A percentile compares a stretch with the other conserved stretches of the same genome.
Conservation (phyloP, 805 yeast species). For the Candida suzukii region DNA sequence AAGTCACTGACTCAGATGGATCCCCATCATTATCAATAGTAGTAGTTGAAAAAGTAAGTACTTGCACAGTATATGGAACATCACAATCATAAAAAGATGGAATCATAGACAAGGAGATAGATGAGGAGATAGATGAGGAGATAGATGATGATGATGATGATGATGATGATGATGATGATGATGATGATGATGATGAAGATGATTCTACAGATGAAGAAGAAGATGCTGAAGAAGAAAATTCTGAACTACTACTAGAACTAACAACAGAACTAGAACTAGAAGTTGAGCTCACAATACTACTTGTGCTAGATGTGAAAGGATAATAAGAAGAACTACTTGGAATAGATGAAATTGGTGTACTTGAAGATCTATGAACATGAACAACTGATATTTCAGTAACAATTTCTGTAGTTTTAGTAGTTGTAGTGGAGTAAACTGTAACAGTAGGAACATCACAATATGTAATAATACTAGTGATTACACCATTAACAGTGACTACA, state of each 20-base stretch:
- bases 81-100: neutral
- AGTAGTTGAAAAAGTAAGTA: neutral
- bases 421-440: conserved; percentile 4
- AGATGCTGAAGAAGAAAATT: no score
- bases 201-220: no score
- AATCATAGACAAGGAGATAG: neutral
- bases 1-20: neutral
- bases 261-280: no score
- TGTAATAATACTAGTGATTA: conserved; percentile 12
- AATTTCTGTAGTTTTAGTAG: neutral
- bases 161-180: neutral
- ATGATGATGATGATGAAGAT: neutral
- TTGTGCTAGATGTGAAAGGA: neutral
- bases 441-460: conserved; percentile 16
- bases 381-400: neutral
- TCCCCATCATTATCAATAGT: neutral
- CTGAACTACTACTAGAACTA: no score
- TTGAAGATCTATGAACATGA: neutral
- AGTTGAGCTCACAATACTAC: no score
- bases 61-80: neutral
- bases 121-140: conserved; percentile 2
- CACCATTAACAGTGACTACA: conserved; percentile 12
- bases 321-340: neutral
- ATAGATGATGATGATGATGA: neutral
- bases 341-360: neutral